phyloP scores from a whole-genome alignment of 768 basidiomycete species.

The Tephrocybe rancida region DNA sequence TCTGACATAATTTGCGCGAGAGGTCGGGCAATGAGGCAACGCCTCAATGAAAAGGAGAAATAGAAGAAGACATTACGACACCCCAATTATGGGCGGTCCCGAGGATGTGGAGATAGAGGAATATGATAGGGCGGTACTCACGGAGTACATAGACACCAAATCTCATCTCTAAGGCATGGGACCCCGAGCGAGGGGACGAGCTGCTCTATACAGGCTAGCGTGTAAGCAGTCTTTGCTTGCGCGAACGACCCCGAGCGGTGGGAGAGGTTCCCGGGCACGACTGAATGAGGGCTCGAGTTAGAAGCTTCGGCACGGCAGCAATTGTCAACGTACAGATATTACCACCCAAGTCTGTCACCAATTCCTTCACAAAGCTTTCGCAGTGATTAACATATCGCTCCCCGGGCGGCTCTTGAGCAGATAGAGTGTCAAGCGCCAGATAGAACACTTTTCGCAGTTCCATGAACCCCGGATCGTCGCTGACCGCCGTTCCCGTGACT shows the following conservation, averaged over 20 bases:
- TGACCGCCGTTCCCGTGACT: constrained; percentile 47
- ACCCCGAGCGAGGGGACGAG: constrained; percentile 64
- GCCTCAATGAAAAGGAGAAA: not conserved
- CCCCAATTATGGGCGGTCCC: constrained; percentile 2
- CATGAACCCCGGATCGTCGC: constrained; percentile 54
- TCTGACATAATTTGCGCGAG: not conserved
- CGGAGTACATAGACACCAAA: constrained; percentile 69
- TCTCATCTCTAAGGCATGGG: constrained; percentile 51
- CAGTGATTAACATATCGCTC: constrained; percentile 21
- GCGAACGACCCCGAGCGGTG: constrained; percentile 4
- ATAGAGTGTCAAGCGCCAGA: constrained; percentile 74
- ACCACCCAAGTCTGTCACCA: constrained; percentile 14
- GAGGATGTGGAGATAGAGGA: constrained; percentile 7
- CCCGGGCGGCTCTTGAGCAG: constrained; percentile 32
- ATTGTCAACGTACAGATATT: constrained; percentile 12
- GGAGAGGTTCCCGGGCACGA: constrained; percentile 1
- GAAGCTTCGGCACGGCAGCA: not conserved
- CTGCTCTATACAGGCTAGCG: constrained; percentile 77
- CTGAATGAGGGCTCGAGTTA: constrained; percentile 6
- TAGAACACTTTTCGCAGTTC: constrained; percentile 80
- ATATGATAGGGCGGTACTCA: constrained; percentile 35
- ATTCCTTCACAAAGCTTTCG: constrained; percentile 31
- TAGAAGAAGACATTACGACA: not conserved
- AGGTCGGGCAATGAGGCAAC: not conserved
- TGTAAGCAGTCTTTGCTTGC: constrained; percentile 58